Base-by-base conservation (phyloP, 176 grass and related monocot genomes). In the Hsuehochloa calcarea region DNA sequence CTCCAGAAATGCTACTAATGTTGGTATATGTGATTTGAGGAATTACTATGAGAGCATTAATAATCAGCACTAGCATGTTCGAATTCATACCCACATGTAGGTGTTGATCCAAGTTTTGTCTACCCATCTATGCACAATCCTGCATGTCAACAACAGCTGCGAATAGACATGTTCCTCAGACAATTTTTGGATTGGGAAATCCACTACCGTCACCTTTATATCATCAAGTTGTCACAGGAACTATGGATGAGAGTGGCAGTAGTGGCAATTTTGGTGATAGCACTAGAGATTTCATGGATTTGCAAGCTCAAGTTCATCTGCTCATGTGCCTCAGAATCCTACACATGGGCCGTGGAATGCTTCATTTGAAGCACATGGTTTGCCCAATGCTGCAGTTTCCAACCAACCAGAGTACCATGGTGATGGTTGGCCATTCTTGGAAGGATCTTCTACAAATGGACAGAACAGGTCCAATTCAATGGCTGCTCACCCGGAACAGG, bases 261-360 rank as follows among this genome's bases (percentile, higher is more conserved):
- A 93, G 52, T 82, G 26, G 56, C 67, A 70, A 74, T 88, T 85
- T 93, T 56, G 60, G 29, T 78, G 81, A 82, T 63, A 69, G 41
- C 61, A n/a, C 58, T 58, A 79, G 82, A 41, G 85, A 74, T 75
- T 90, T 70, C 22, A 79, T 88, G 85, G 71, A 40, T 85, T 87
- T 88, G 82, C 85, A 64, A 82, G 88, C 60, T 88, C 91, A 75
- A 90, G 85, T 79, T 90, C 88, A 79, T 93, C 91, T 79, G 68
- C 72, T 72, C n/a, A 67, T 68, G 29, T 68, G 34, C 81, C 80
- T 66, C 91, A 87, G 70, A 84, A 84, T 77, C 66, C 80, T 84
- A 64, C 35, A 52, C 40, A n/a, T 49, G 67, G 68, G 26, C 83
- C 68, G 47, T 92, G 90, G 90, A 77, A 79, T 67, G 43, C 66